phyloP scores from a whole-genome alignment of 768 basidiomycete species.

The Russula emetica region DNA sequence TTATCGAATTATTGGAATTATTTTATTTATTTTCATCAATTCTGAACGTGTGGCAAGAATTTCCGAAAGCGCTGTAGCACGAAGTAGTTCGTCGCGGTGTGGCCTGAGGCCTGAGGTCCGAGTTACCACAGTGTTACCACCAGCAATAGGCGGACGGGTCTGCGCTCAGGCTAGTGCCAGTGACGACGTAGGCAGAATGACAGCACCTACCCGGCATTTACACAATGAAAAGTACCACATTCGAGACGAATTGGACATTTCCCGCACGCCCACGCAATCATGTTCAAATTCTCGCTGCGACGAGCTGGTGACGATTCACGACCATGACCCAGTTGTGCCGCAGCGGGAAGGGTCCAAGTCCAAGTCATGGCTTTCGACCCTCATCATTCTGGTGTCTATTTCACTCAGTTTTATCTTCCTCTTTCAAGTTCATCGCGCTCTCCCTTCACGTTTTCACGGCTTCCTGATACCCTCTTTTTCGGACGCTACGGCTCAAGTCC shows the following conservation, averaged over 20 bases:
- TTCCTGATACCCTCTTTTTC: background rate
- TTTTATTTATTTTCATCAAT: no score
- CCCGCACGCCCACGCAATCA: background rate
- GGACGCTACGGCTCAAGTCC: background rate
- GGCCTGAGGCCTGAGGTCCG: background rate
- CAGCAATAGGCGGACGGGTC: background rate
- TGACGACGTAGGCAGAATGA: background rate
- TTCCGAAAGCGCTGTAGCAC: no score
- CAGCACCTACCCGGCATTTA: background rate
- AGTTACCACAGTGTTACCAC: no score
- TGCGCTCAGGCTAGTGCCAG: background rate
- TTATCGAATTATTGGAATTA: no score
- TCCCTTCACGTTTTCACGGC: background rate
- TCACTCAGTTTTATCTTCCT: background rate
- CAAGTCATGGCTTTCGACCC: slow-evolving; percentile 1
- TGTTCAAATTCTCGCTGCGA: background rate
- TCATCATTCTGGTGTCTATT: slow-evolving; percentile 1
- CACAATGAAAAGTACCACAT: background rate
- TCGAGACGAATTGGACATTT: background rate
- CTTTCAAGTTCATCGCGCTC: background rate
- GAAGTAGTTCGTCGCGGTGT: no score
- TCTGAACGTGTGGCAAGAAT: no score
- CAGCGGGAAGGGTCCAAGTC: background rate
- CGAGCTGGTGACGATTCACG: background rate
- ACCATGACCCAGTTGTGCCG: background rate